These are phyloP conservation scores for Solanum hybrid DNA, from an alignment of 305 asterid genomes.

Conservation along the genomic window DNA sequence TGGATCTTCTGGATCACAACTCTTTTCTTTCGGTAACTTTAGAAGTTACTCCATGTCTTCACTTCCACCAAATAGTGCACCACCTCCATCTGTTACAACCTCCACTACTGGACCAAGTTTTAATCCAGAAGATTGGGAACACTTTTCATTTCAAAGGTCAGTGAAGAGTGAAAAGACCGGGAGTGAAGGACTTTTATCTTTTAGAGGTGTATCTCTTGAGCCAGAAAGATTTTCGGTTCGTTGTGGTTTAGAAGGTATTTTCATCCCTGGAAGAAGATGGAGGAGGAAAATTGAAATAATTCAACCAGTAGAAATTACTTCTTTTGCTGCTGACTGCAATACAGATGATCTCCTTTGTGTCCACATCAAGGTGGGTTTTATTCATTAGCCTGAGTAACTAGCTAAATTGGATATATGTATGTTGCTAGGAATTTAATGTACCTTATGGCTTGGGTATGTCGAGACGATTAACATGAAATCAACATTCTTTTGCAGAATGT, in stretches of 20 bases:
- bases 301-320: slow-evolving; percentile 78
- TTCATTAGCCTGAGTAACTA: slow-evolving; percentile 1
- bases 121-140: slow-evolving; percentile 75
- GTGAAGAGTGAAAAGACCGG: slow-evolving; percentile 45
- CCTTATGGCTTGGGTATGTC: not conserved
- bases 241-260: slow-evolving; percentile 97
- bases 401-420: not conserved
- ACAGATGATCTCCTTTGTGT: slow-evolving; percentile 93
- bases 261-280: slow-evolving; percentile 94
- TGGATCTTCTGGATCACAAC: slow-evolving; percentile 73
- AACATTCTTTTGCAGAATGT: slow-evolving; percentile 61
- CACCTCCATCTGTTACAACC: slow-evolving; percentile 46
- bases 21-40: slow-evolving; percentile 78
- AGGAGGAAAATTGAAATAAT: slow-evolving; percentile 87
- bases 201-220: slow-evolving; percentile 86
- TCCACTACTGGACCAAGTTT: slow-evolving; percentile 40
- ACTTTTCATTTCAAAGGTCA: slow-evolving; percentile 54
- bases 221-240: slow-evolving; percentile 90
- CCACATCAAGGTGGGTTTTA: slow-evolving; percentile 55
- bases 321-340: slow-evolving; percentile 80
- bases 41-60: slow-evolving; percentile 99
- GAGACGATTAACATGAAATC: not conserved
- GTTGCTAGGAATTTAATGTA: not conserved
- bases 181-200: slow-evolving; percentile 67
- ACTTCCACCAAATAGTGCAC: slow-evolving; percentile 57